Conservation (phyloP, 345 rosid genomes). For the Salix dunnii region DNA sequence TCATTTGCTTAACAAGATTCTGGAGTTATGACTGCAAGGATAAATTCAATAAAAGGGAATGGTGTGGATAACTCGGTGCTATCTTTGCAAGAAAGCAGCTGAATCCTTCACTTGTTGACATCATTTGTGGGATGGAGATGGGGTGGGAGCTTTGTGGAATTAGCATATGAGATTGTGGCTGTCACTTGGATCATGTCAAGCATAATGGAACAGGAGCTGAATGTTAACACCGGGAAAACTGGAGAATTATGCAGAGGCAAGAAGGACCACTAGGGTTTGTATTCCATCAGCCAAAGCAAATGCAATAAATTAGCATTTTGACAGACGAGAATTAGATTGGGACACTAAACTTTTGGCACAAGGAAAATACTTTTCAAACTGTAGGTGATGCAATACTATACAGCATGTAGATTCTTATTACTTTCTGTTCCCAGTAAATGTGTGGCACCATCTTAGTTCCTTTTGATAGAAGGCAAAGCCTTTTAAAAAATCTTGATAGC, state of each 20-base stretch:
- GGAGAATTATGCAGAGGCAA: background rate
- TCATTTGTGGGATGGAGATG: background rate
- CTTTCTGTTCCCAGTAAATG: too few species aligned
- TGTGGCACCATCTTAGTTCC: too few species aligned
- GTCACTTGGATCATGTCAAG: background rate
- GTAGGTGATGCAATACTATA: background rate
- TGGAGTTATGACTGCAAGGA: background rate
- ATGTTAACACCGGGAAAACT: background rate
- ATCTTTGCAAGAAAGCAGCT: too few species aligned
- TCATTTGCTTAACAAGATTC: background rate
- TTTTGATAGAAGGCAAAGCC: too few species aligned
- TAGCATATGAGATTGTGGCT: background rate
- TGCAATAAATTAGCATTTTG: background rate
- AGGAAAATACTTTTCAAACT: background rate
- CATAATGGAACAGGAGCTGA: background rate
- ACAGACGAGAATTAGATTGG: background rate
- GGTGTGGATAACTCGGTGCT: background rate
- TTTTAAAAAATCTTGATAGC: background rate
- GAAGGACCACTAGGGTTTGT: background rate
- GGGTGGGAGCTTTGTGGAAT: background rate
- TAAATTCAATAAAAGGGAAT: background rate
- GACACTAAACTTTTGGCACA: background rate
- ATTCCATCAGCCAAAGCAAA: background rate
- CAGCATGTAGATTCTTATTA: too few species aligned
- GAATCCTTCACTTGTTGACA: background rate